phyloP scores from a whole-genome alignment of 1,139 yeast species.

The Saccharomyces hybrid region DNA sequence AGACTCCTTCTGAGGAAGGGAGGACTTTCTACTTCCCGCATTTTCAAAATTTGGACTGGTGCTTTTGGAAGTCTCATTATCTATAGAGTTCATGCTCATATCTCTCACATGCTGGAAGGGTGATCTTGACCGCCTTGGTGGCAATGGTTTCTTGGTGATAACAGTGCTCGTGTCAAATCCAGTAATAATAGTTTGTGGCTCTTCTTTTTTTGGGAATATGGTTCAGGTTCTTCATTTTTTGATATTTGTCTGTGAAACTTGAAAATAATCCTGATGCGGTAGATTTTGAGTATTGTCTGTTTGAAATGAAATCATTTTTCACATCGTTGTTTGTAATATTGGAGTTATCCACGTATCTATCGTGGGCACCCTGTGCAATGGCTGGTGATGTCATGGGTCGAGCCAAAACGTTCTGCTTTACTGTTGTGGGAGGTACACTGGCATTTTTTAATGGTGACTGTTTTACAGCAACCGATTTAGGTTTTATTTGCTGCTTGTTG shows the following conservation, averaged over 20 bases:
- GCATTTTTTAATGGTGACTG: not conserved
- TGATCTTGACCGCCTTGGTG: slow-evolving; percentile 1
- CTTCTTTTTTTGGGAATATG: slow-evolving; percentile 11
- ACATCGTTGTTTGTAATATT: slow-evolving; percentile 1
- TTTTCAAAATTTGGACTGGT: not conserved
- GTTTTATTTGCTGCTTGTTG: slow-evolving; percentile 1
- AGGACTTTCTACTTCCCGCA: not conserved
- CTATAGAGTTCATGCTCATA: not conserved
- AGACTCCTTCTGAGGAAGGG: slow-evolving; percentile 9
- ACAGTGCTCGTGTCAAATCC: slow-evolving; percentile 23
- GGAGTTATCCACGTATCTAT: not conserved
- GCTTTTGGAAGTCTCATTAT: not conserved
- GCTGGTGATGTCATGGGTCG: slow-evolving; percentile 4
- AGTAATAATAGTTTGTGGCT: slow-evolving; percentile 19
- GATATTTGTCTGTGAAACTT: not conserved
- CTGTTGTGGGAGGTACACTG: not conserved
- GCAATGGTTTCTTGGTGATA: slow-evolving; percentile 11
- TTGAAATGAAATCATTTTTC: not conserved
- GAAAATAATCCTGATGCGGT: slow-evolving; percentile 51
- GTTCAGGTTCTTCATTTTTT: slow-evolving; percentile 1
- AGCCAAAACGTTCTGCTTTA: not conserved
- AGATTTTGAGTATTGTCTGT: slow-evolving; percentile 41
- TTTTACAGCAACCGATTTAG: not conserved
- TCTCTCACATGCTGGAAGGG: not conserved
- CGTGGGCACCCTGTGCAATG: slow-evolving; percentile 1